Conservation (phyloP, 805 yeast species). For the Priceomyces melissophilus region DNA sequence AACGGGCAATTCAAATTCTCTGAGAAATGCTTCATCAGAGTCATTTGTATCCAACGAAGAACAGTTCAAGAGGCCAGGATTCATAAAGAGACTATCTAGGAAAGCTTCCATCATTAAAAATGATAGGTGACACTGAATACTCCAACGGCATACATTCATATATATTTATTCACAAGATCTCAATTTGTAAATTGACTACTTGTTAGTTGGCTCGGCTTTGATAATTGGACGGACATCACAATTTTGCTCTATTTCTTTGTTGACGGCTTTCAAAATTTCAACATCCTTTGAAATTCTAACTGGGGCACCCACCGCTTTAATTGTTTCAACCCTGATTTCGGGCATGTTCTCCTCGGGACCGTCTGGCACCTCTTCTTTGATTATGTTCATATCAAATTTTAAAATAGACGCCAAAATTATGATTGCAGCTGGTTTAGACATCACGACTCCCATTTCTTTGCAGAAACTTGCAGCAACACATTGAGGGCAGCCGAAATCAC, state of each 20-base stretch:
- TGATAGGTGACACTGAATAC: not conserved
- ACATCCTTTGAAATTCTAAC: constrained; percentile 65
- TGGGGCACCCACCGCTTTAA: constrained; percentile 48
- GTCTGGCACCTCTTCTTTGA: constrained; percentile 45
- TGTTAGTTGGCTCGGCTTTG: not conserved
- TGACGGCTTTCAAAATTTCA: constrained; percentile 15
- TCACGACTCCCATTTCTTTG: constrained; percentile 73
- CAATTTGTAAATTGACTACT: not conserved
- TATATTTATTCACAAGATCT: not conserved
- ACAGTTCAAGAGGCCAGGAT: constrained; percentile 8
- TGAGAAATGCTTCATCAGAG: not conserved
- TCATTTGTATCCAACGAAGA: not conserved
- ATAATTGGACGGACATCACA: not conserved
- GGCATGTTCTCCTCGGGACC: constrained; percentile 84
- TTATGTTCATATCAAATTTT: constrained; percentile 48
- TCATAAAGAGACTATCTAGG: constrained; percentile 30
- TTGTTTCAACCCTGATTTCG: constrained; percentile 61
- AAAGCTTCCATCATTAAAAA: constrained; percentile 20
- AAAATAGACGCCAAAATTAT: constrained; percentile 62
- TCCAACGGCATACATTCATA: not conserved
- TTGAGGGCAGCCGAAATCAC: constrained; percentile 77
- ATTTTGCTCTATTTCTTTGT: not conserved
- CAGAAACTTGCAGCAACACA: constrained; percentile 86
- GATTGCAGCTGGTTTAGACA: constrained; percentile 83
- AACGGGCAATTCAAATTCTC: too few relatives aligned